A percentile compares a stretch with the other conserved stretches of the same genome.
Conservation (phyloP, 495 filamentous ascomycete genomes). For the Penicillium alfredii region DNA sequence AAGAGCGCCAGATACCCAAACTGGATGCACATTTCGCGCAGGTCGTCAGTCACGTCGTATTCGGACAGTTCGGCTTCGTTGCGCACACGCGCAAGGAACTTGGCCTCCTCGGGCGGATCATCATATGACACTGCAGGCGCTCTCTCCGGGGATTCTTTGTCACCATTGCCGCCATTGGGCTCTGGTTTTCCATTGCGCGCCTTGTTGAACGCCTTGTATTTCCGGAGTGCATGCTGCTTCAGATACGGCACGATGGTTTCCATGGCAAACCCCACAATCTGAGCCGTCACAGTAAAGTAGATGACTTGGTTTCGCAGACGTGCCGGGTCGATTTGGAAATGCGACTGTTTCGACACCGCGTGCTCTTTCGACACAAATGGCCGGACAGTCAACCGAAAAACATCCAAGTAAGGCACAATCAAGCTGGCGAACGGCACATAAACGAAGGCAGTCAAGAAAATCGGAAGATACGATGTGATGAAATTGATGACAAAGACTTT, state of each 20-base stretch:
- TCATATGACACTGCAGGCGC: slow-evolving; percentile 21
- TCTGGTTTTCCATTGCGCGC: slow-evolving; percentile 25
- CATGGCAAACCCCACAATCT: slow-evolving; percentile 80
- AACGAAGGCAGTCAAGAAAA: slow-evolving; percentile 91
- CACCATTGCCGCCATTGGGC: slow-evolving; percentile 15
- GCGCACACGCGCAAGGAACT: slow-evolving; percentile 74
- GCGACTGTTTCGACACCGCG: slow-evolving; percentile 47
- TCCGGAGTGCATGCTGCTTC: slow-evolving; percentile 66
- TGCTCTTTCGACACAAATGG: slow-evolving; percentile 69
- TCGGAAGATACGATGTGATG: slow-evolving; percentile 89
- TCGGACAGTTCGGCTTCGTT: slow-evolving; percentile 77
- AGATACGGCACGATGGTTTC: slow-evolving; percentile 82
- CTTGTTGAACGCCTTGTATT: slow-evolving; percentile 58
- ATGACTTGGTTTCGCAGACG: slow-evolving; percentile 88
- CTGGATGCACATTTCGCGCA: slow-evolving; percentile 93
- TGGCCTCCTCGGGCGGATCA: slow-evolving; percentile 64
- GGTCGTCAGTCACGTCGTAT: slow-evolving; percentile 84
- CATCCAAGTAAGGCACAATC: slow-evolving; percentile 83
- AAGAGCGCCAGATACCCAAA: slow-evolving; percentile 94
- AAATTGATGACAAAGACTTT: slow-evolving; percentile 97
- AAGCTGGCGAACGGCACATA: slow-evolving; percentile 89
- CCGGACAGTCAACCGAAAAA: slow-evolving; percentile 72
- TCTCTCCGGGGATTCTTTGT: slow-evolving; percentile 23
- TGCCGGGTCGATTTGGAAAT: slow-evolving; percentile 78
- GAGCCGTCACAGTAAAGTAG: slow-evolving; percentile 94